These are phyloP conservation scores for Erysimum cheiranthoides DNA, from an alignment of 345 rosid genomes.

Conservation along the genomic window DNA sequence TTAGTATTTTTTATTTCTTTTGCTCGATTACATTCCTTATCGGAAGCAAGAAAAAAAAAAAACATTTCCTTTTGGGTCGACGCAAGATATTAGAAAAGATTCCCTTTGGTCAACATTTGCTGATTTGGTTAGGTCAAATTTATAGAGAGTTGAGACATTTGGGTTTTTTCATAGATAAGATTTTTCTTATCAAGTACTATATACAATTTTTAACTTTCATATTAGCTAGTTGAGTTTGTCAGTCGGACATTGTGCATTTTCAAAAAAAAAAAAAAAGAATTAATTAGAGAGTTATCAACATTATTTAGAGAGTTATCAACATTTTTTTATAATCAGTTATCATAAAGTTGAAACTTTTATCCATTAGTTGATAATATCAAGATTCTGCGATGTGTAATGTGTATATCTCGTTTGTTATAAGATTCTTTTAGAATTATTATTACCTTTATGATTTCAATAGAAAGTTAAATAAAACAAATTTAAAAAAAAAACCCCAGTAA, in stretches of 20 bases:
- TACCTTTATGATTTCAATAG: too few relatives aligned
- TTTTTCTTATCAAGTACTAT: too few relatives aligned
- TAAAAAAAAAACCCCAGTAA: too few relatives aligned
- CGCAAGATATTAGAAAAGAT: not conserved
- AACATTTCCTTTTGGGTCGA: conserved; percentile 33
- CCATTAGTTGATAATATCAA: not conserved
- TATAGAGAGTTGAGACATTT: not conserved
- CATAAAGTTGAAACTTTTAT: not conserved
- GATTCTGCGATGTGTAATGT: not conserved
- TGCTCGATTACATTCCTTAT: conserved; percentile 32
- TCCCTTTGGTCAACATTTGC: conserved; percentile 24
- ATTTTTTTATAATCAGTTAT: not conserved
- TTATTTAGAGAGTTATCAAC: not conserved
- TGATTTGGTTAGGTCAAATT: conserved; percentile 14
- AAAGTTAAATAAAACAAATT: too few relatives aligned
- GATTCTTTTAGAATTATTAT: not conserved
- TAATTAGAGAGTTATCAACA: not conserved
- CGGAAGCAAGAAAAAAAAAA: not conserved
- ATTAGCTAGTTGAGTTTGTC: not conserved
- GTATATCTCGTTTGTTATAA: not conserved
- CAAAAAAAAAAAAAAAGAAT: not conserved
- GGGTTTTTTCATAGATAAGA: too few relatives aligned
- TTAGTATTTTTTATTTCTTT: not conserved
- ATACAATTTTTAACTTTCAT: too few relatives aligned
- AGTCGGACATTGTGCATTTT: not conserved